Evolutionary conservation across 306 rosid genomes (phyloP), one percentile per base, ranked within the genome.

Genomic region (Prinsepia uniflora): DNA sequence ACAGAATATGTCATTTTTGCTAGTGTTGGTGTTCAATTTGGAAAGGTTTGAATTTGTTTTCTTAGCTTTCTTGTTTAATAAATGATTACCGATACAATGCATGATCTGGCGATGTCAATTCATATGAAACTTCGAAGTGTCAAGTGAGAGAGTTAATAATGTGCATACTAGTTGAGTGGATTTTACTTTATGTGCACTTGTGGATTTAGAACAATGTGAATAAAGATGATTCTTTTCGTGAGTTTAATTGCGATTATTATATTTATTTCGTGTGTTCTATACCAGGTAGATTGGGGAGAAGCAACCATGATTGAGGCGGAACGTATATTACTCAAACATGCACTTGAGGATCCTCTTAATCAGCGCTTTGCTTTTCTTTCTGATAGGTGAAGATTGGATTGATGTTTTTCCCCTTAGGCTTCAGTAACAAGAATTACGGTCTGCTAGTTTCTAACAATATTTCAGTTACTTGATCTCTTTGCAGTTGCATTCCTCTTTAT

Each of bases 261-360:
- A 66, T 54, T 72, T 50, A 67, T 65, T 44, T 60, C 63, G 48
- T 73, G 56, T 80, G 48, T 73, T 82, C 22, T 70, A 59, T 83
- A 81, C 72, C 97, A 95, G 99, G 86, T 95, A 85, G 99, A 91
- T 67, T 95, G 99, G 99, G 99, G 97, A 76, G 90, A 84, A 84
- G 92, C 99, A 74, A 95, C 80, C 81, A 95, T 95, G 99, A 89
- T 95, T 77, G 86, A 86, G 85, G 97, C 99, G 13, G 99, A 95
- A 77, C 92, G 95, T 42, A 75, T 91, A 79, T 81, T 95, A 76
- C 96, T 91, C 49, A 83, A 68, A 55, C 96, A 91, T 50, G 99
- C 99, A 12, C 97, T 95, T 36, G 75, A 36, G 36, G 97, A 95
- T 84, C 86, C 91, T 78, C 74, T 84, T 64, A 95, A 95, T 85